phyloP scores from a whole-genome alignment of 257 asterid species.

The Nicotiana tabacum region DNA sequence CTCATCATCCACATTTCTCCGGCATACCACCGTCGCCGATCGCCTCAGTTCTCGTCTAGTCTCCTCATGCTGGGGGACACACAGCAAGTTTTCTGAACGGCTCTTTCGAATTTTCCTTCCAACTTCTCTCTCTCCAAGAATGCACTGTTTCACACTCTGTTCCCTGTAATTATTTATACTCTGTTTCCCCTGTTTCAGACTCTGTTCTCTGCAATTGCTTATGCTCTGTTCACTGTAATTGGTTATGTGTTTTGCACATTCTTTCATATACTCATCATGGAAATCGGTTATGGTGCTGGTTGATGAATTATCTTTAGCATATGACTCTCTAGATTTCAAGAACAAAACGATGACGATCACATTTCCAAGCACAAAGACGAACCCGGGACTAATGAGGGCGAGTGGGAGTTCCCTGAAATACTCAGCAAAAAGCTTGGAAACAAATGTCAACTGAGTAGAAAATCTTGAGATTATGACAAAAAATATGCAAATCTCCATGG shows the following conservation, averaged over 20 bases:
- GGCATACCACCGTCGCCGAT: constrained; percentile 41
- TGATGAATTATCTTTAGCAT: constrained; percentile 14
- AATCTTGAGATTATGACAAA: constrained; percentile 22
- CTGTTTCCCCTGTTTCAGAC: constrained; percentile 2
- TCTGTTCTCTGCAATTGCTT: neutral
- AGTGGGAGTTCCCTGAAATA: constrained; percentile 33
- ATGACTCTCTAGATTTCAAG: constrained; percentile 36
- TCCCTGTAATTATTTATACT: neutral
- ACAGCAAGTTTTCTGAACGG: constrained; percentile 35
- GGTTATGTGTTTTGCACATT: constrained; percentile 22
- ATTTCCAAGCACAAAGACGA: constrained; percentile 63
- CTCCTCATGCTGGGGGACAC: constrained; percentile 15
- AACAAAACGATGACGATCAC: constrained; percentile 46
- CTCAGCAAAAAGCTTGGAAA: constrained; percentile 30
- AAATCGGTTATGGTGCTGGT: constrained; percentile 17
- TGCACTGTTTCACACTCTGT: constrained; percentile 5
- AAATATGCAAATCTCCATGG: constrained; percentile 24
- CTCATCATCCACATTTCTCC: constrained; percentile 30
- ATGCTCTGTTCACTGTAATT: neutral
- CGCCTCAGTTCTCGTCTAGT: constrained; percentile 35
- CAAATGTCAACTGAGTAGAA: constrained; percentile 28
- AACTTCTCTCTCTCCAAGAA: neutral
- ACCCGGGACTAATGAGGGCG: constrained; percentile 35
- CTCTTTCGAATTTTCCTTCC: constrained; percentile 23
- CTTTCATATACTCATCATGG: constrained; percentile 43